Base-by-base conservation (phyloP, 352 stramenopile genomes). In the Pythium plurisporium region DNA sequence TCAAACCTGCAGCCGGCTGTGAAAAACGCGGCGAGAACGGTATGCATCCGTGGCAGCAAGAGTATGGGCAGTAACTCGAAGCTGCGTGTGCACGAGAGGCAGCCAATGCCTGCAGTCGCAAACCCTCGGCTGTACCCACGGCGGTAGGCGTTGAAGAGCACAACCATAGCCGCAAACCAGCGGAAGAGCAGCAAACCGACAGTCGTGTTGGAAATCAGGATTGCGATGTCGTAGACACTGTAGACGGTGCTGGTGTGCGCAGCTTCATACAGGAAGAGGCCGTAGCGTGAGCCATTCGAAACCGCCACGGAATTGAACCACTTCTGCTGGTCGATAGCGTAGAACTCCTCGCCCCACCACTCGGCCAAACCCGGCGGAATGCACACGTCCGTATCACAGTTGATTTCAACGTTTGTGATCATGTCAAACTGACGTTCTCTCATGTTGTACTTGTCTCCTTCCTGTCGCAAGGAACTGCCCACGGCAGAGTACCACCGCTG, bases 201-300 rank as follows among this genome's bases (percentile, higher is more conserved):
- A 0, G 72, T 75, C 3, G 70, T 53, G 36, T 83, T 87, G 5
- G 70, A 68, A 31, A 87, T 77, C 8, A 83, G 30, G n/a, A 60
- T 78, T 41, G 74, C 67, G 49, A 73, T 69, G 31, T 69, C 64
- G 53, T 82, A 87, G 3, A 63, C 29, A 22, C 63, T 72, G 17
- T 38, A 38, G 40, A 78, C 62, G 0, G 48, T 62, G 19, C 40
- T 62, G 2, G 23, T 20, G 1, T 59, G 58, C 1, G 15, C 26
- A 9, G 49, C 64, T 1, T 67, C 62, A 23, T 74, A 74, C 0
- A 74, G 38, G 37, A 81, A 86, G 12, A 84, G 63, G 0, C 73
- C 72, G 41, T 69, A 65, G 23, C 74, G 65, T 14, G 57, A 36
- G 19, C 68, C 62, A 20, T 74, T 74, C 15, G 64, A 65, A 0